Base-by-base conservation (phyloP, 345 rosid species). In the Adansonia digitata region DNA sequence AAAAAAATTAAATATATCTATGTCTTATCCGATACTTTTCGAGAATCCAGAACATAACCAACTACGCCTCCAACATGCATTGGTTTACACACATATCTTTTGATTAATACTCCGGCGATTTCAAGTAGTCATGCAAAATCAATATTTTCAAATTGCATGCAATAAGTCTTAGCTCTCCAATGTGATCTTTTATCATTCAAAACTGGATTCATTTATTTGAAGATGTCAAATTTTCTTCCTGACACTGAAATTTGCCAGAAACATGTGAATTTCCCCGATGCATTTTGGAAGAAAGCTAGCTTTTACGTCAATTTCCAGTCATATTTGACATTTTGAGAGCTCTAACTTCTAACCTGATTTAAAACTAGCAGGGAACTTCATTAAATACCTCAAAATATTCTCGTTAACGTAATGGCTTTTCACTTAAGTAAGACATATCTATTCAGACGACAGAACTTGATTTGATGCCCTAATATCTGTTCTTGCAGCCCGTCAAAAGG, bases 401-500 rank as follows among this genome's bases (percentile, higher is more conserved):
- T 27, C 48, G 55, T 27, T 29, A 5, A 17, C n/a, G 10, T 51
- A 11, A 15, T 46, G 26, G 14, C 13, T 31, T 49, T 69, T 27
- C 72, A 26, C 34, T 39, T 42, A 15, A n/a, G 40, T 5, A 48
- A 15, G 29, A 49, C 20, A 52, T 69, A 22, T 22, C 22, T 3
- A 66, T 40, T 24, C 8, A 66, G 42, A 56, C 2, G 29, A 53
- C 24, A 51, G 24, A 51, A 51, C 57, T 52, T n/a, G 57, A n/a
- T 22, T n/a, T n/a, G n/a, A 20, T 10, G 14, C 9, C 14, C 29
- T 1, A 61, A 20, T 20, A 8, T 42, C 37, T 77, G 7, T 45
- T 73, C 24, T 37, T 73, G 80, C 81, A 94, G 98, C 95, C 66
- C 94, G 98, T 42, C 97, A 94, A 77, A 90, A 88, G 75, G 98